These are phyloP conservation scores for Chlamydomonas incerta DNA, from an alignment of 139 green algal genomes.

Conservation along the genomic window DNA sequence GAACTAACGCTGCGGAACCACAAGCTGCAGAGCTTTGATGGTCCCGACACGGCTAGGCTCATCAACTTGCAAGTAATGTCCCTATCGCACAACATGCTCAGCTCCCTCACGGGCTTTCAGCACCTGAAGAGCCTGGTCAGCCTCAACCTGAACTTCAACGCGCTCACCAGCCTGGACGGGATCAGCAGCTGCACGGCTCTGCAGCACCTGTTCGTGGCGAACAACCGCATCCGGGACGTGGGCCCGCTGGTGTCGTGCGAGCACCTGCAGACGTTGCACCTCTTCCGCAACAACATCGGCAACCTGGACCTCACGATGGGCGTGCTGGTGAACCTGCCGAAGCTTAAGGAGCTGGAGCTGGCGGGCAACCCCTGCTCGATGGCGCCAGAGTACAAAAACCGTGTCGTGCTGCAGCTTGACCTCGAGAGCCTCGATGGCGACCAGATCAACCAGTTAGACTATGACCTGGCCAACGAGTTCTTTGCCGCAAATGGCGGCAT, in stretches of 20 bases:
- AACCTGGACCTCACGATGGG: slow-evolving; percentile 31
- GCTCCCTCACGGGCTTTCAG: slow-evolving; percentile 35
- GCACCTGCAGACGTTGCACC: slow-evolving; percentile 24
- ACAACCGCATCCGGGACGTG: slow-evolving; percentile 46
- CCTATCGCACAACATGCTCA: slow-evolving; percentile 54
- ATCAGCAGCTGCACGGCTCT: slow-evolving; percentile 36
- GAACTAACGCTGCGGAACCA: slow-evolving; percentile 46
- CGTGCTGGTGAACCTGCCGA: slow-evolving; percentile 14
- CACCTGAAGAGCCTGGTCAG: slow-evolving; percentile 39
- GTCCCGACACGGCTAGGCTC: neutral
- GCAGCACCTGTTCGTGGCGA: slow-evolving; percentile 50
- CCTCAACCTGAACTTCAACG: slow-evolving; percentile 58
- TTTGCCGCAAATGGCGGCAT: slow-evolving; percentile 30
- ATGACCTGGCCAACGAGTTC: slow-evolving; percentile 44
- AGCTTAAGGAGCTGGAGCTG: slow-evolving; percentile 49
- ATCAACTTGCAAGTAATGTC: slow-evolving; percentile 46
- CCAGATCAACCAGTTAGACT: slow-evolving; percentile 34
- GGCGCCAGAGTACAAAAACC: slow-evolving; percentile 42
- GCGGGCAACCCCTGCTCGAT: slow-evolving; percentile 40
- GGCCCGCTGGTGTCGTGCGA: slow-evolving; percentile 16
- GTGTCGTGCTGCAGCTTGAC: slow-evolving; percentile 37
- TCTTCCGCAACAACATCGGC: slow-evolving; percentile 49
- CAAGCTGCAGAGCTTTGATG: slow-evolving; percentile 34
- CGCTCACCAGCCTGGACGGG: slow-evolving; percentile 47
- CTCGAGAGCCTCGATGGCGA: slow-evolving; percentile 46